phyloP scores from a whole-genome alignment of 768 basidiomycete genomes.

The Pisolithus albus region DNA sequence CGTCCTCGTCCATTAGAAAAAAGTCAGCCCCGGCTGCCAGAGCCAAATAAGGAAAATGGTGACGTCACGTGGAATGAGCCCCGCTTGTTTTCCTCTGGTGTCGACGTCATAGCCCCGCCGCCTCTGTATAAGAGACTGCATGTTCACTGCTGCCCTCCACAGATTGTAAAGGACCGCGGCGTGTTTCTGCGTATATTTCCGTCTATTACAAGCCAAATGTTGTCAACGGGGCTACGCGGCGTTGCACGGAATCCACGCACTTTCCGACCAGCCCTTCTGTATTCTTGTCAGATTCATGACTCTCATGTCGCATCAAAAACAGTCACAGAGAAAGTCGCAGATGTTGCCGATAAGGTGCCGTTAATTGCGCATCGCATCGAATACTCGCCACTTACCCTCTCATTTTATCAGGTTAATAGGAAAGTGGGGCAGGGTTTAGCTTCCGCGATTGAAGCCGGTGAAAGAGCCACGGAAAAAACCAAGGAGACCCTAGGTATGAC shows the following conservation, averaged over 20 bases:
- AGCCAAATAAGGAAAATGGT: too few relatives aligned
- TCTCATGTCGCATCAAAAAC: slow-evolving; percentile 28
- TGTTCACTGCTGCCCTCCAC: too few relatives aligned
- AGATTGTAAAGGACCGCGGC: too few relatives aligned
- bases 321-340: slow-evolving; percentile 34
- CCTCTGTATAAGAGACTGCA: too few relatives aligned
- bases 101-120: too few relatives aligned
- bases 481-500: slow-evolving; percentile 31
- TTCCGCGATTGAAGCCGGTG: slow-evolving; percentile 35
- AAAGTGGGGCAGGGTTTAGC: slow-evolving; percentile 34
- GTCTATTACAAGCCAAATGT: neutral
- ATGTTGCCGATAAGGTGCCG: slow-evolving; percentile 32
- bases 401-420: slow-evolving; percentile 32
- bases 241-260: neutral
- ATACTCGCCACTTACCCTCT: neutral
- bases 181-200: too few relatives aligned
- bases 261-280: neutral
- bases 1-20: too few relatives aligned
- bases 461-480: slow-evolving; percentile 32
- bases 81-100: too few relatives aligned
- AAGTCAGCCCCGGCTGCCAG: too few relatives aligned
- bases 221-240: neutral
- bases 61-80: too few relatives aligned
- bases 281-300: slow-evolving; percentile 21
- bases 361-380: neutral